phyloP scores from a whole-genome alignment of 192 early-diverging fungal genomes.

The Chytriomyces confervae region DNA sequence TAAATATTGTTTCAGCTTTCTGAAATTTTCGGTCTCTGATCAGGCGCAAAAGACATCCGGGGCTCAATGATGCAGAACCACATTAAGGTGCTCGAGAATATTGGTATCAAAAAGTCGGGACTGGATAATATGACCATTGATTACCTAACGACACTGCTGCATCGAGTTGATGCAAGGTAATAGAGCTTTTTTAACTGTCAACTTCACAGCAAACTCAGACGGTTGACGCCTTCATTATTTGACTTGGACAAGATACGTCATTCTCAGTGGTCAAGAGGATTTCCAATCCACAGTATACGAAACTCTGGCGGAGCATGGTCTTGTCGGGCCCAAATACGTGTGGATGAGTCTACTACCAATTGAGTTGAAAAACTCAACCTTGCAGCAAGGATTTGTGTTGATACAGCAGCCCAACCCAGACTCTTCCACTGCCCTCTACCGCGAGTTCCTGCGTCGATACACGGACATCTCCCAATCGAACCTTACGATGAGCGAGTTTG shows the following conservation, averaged over 20 bases:
- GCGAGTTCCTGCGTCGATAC: too few relatives aligned
- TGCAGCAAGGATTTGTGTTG: neutral
- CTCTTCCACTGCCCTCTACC: neutral
- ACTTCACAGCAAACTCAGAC: neutral
- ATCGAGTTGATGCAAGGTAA: too few relatives aligned
- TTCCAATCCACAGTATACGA: slow-evolving; percentile 5
- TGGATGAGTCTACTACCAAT: slow-evolving; percentile 29
- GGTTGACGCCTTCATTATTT: too few relatives aligned
- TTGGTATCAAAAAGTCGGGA: neutral
- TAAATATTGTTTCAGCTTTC: neutral
- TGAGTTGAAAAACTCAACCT: neutral
- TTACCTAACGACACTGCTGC: neutral
- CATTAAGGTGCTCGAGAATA: neutral
- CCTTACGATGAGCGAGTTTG: neutral
- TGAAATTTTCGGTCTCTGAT: neutral
- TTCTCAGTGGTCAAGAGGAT: slow-evolving; percentile 14
- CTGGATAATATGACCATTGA: neutral
- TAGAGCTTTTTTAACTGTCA: neutral
- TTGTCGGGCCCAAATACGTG: slow-evolving; percentile 11
- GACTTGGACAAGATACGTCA: slow-evolving; percentile 5
- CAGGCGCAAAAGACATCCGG: neutral
- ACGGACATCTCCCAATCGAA: neutral
- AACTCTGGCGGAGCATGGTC: neutral
- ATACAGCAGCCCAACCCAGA: neutral
- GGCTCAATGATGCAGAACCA: neutral